Evolutionary conservation across 2,329 filamentous ascomycete species (phyloP).

Genomic region (Pseudogymnoascus sp.): DNA sequence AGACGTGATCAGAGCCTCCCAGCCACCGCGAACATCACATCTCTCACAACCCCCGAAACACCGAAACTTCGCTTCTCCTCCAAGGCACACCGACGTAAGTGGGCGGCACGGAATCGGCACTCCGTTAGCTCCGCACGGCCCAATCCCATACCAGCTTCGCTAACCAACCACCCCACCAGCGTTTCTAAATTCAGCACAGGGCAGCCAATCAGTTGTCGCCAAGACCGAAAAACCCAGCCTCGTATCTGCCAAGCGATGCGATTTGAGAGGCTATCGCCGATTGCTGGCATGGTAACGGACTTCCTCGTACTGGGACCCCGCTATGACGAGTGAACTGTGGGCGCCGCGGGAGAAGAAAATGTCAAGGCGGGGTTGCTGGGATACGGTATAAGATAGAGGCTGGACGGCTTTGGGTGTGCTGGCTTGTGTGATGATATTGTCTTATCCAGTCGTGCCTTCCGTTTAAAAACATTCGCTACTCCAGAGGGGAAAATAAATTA

Average conservation of each 20-base stretch:
- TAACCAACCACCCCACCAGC: neutral
- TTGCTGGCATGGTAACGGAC: neutral
- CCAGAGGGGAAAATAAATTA: neutral
- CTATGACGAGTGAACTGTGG: neutral
- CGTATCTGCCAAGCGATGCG: neutral
- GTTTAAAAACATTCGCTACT: neutral
- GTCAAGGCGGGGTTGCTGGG: neutral
- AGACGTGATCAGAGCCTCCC: neutral
- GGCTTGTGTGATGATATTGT: neutral
- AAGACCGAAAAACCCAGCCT: neutral
- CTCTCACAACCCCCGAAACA: neutral
- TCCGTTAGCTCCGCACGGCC: neutral
- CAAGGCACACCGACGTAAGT: neutral
- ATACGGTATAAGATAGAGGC: neutral
- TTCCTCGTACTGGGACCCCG: neutral
- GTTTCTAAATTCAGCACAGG: neutral
- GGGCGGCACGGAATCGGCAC: neutral
- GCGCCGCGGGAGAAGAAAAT: neutral
- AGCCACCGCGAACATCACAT: neutral
- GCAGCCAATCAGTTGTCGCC: neutral
- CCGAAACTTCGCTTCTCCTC: neutral
- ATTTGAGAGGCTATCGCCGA: neutral
- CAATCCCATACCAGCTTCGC: neutral
- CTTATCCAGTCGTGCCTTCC: neutral
- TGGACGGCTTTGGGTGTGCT: neutral